Base-by-base conservation (phyloP, 2,329 filamentous ascomycete species). In the Cytospora piceae region DNA sequence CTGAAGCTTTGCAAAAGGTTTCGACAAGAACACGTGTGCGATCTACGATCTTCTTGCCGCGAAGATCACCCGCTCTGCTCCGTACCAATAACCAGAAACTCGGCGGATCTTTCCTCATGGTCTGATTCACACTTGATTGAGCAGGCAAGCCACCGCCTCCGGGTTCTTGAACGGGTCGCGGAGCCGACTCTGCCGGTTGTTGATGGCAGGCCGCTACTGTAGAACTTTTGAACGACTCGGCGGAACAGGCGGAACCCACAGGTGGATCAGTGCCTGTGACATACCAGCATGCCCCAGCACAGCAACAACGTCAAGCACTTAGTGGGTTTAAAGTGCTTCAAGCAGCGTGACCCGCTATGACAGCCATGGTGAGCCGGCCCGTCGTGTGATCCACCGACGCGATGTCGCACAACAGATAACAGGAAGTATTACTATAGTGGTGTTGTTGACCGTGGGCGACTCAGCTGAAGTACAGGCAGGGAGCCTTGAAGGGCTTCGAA, bases 21-120 rank as follows among this genome's bases (percentile, higher is more conserved):
- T 49, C n/a, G 46, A 34, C 53, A 57, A 42, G 53, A 49, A 63
- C 61, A 63, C 61, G 61, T 63, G 61, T 63, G 61, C 39, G 61
- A 63, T 57, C 51, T 55, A 63, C 34, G 53, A 52, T 57, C 53
- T 63, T 27, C 60, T 49, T 62, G 46, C 51, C 52, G 53, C 39
- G 39, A 57, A 63, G 61, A 57, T 39, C 61, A 46, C 53, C 61
- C 61, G 53, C 29, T 39, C 27, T 31, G 34, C 53, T 55, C 61
- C 53, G 53, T 57, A 46, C 52, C 29, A 12, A 15, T 62, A 31
- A 37, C 60, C 22, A 37, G 27, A 27, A n/a, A 29, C 22, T 51
- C 29, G 22, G 46, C 20, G 4, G 24, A 22, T 22, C 4, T 14
- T 49, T 24, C 9, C n/a, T 24, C 46, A 14, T 24, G 20, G 54